Base-by-base conservation (phyloP, 371 early-diverging fungal genomes). In the Enterocytospora artemiae region DNA sequence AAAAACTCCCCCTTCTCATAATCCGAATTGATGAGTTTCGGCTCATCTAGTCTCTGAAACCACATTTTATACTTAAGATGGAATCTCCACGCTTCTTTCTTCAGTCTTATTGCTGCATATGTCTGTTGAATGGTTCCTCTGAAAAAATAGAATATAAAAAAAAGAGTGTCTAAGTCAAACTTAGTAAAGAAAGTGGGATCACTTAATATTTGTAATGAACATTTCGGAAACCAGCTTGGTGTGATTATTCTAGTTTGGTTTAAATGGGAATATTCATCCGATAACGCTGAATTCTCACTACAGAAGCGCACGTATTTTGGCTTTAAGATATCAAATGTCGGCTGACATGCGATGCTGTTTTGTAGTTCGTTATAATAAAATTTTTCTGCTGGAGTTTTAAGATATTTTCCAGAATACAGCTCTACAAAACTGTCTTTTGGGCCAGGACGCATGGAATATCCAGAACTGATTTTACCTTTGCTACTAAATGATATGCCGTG, bases 1-100 rank as follows among this genome's bases (percentile, higher is more conserved):
- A 93, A 83, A 73, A 93, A 96, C 4, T 93, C 90, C 18, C 96
- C 96, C 76, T 89, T 87, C 76, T 96, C 95, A 81, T 88, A 93
- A 72, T 92, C 90, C 54, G 92, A 91, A 16, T 90, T 94, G 57
- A 94, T 91, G 20, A 84, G 82, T 70, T 85, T 87, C 22, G 96
- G 96, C 77, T 96, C 93, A 69, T 93, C 91, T 69, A 88, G 88
- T 22, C 96, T 85, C 73, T 96, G 95, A 82, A 96, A 96, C 96
- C 95, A 95, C 24, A 93, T 92, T 65, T 84, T 78, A 68, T 92
- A 93, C 79, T 92, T 91, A 76, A 91, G 93, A 80, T 96, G 95
- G 77, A 91, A 95, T 56, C 96, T 83, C 96, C 96, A 96, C 16
- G 88, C 87, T 71, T 91, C 91, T 69, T 87, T 85, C 76, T 94